Percentiles rank a stretch among this genome's conserved stretches.
Evolutionary conservation across 1,284 basidiomycete genomes (phyloP).

Genomic region (Athelia psychrophila): DNA sequence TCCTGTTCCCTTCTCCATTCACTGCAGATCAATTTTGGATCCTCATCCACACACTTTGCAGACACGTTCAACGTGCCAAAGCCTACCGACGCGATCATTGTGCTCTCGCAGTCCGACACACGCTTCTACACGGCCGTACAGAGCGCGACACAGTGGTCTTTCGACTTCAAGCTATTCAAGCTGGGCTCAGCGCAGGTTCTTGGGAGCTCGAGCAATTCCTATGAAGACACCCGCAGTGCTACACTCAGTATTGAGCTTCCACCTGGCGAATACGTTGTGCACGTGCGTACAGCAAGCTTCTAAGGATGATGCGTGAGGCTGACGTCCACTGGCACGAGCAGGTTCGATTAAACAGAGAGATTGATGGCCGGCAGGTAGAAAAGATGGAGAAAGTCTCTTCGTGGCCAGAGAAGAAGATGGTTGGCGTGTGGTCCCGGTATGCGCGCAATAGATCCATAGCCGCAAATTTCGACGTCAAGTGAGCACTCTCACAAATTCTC

Average conservation of each 20-base stretch:
- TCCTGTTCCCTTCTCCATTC: background rate
- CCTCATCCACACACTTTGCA: conserved; percentile 19
- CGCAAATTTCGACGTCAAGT: conserved; percentile 41
- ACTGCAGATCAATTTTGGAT: background rate
- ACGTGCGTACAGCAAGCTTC: conserved; percentile 32
- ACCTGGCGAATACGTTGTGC: conserved; percentile 49
- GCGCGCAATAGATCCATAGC: conserved; percentile 43
- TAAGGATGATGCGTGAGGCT: background rate
- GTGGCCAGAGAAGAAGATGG: conserved; percentile 32
- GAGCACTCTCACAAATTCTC: conserved; percentile 5
- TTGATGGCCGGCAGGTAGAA: conserved; percentile 16
- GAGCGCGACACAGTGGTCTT: conserved; percentile 31
- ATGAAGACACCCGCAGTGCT: conserved; percentile 34
- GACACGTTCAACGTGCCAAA: conserved; percentile 40
- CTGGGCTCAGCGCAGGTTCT: conserved; percentile 33
- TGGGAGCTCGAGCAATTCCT: conserved; percentile 33
- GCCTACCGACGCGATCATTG: conserved; percentile 38
- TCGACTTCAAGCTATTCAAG: conserved; percentile 48
- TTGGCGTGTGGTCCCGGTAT: conserved; percentile 35
- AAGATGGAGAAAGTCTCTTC: conserved; percentile 24
- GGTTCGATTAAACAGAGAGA: conserved; percentile 36
- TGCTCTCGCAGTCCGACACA: conserved; percentile 45
- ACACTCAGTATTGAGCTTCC: conserved; percentile 39
- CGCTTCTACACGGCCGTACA: conserved; percentile 40
- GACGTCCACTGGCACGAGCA: conserved; percentile 10